Conservation (phyloP, 441 rosid species). For the Flueggea neowawraea region DNA sequence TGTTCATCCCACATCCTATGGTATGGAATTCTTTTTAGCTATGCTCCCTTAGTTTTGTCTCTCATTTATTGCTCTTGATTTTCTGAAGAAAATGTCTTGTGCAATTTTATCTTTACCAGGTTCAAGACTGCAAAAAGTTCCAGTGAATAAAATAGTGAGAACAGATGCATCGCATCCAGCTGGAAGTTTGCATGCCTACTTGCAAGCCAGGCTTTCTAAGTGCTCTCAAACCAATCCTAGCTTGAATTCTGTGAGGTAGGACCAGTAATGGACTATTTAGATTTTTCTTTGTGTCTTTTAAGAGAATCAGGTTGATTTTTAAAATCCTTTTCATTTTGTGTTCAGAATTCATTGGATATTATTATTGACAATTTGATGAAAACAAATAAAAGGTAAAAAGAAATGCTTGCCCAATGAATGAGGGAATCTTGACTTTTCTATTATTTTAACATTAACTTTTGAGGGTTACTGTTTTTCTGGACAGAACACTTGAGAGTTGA, state of each 20-base stretch:
- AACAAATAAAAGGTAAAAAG: too few relatives aligned
- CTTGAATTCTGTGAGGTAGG: conserved; percentile 74
- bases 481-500: too few relatives aligned
- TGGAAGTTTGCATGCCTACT: conserved; percentile 86
- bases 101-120: conserved; percentile 36
- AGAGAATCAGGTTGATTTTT: too few relatives aligned
- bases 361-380: too few relatives aligned
- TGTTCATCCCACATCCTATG: conserved; percentile 33
- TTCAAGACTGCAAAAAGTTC: conserved; percentile 62
- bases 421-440: too few relatives aligned
- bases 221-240: conserved; percentile 37
- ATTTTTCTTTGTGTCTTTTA: background rate
- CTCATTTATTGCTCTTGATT: too few relatives aligned
- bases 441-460: too few relatives aligned
- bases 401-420: too few relatives aligned
- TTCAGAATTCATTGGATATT: too few relatives aligned
- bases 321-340: too few relatives aligned
- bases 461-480: too few relatives aligned
- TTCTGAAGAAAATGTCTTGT: too few relatives aligned
- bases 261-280: background rate
- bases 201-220: conserved; percentile 46
- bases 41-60: conserved; percentile 1
- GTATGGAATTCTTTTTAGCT: conserved; percentile 31
- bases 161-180: conserved; percentile 87
- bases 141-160: conserved; percentile 88